A percentile compares a stretch with the other conserved stretches of the same genome.
phyloP scores from a whole-genome alignment of 352 stramenopile species.

The Achlya hypogyna region DNA sequence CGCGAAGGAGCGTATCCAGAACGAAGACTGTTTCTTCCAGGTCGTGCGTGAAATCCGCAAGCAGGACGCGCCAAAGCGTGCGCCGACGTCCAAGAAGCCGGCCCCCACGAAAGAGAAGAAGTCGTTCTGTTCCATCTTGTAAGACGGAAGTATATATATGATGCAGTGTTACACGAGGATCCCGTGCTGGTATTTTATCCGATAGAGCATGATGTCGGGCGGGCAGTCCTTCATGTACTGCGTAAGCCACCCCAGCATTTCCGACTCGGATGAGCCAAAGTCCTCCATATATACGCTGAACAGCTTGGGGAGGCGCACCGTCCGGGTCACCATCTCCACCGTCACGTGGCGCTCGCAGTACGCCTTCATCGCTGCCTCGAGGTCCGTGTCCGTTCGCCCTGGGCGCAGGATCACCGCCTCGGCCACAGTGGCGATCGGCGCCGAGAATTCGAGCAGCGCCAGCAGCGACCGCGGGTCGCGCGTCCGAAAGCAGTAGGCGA shows the following conservation, averaged over 20 bases:
- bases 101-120: constrained; percentile 44
- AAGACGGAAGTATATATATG: constrained; percentile 12
- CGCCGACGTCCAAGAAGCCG: constrained; percentile 28
- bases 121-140: constrained; percentile 40
- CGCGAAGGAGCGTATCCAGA: constrained; percentile 83
- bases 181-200: constrained; percentile 56
- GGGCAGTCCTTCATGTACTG: constrained; percentile 77
- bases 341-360: constrained; percentile 60
- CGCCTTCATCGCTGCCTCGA: constrained; percentile 73
- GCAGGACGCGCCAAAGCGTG: constrained; percentile 41
- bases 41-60: constrained; percentile 82
- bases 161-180: constrained; percentile 21
- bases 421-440: constrained; percentile 43
- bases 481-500: constrained; percentile 81
- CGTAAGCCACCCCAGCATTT: constrained; percentile 79
- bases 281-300: constrained; percentile 81
- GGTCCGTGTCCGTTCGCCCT: constrained; percentile 71
- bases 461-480: constrained; percentile 73
- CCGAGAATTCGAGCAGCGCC: constrained; percentile 67
- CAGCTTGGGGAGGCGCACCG: constrained; percentile 61
- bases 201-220: constrained; percentile 62
- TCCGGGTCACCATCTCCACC: constrained; percentile 40
- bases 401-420: constrained; percentile 74
- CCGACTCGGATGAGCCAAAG: constrained; percentile 70
- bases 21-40: constrained; percentile 86